phyloP scores from a whole-genome alignment of 2,329 filamentous ascomycete genomes.

The Botrytis galanthina region DNA sequence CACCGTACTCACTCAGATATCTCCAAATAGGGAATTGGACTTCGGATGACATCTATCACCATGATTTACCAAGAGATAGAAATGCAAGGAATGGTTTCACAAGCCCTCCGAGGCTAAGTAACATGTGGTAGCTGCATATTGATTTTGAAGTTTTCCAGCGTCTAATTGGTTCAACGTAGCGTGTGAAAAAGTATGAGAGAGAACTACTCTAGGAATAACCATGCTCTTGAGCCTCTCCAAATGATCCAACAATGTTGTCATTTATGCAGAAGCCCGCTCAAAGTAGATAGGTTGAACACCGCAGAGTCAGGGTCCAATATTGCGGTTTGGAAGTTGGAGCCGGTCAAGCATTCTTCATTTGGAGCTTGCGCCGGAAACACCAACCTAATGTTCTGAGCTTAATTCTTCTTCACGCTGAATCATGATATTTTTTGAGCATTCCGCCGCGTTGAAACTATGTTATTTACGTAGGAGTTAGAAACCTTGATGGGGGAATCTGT shows the following conservation, averaged over 20 bases:
- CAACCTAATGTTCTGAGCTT: neutral
- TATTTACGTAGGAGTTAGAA: neutral
- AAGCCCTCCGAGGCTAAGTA: conserved; percentile 1
- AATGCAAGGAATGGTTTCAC: conserved; percentile 4
- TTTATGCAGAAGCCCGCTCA: conserved; percentile 1
- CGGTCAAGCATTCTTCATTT: neutral
- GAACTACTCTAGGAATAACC: conserved; percentile 4
- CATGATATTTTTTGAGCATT: neutral
- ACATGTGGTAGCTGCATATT: neutral
- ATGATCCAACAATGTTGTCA: neutral
- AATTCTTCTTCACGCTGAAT: conserved; percentile 2
- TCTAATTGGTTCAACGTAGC: neutral
- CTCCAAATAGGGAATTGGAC: neutral
- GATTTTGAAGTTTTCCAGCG: neutral
- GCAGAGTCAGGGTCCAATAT: conserved; percentile 10
- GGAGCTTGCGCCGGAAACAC: neutral
- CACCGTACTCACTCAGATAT: neutral
- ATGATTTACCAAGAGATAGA: neutral
- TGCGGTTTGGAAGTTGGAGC: conserved; percentile 1
- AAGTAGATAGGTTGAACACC: neutral
- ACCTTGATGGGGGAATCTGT: neutral
- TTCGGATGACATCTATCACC: conserved; percentile 11
- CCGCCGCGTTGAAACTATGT: neutral
- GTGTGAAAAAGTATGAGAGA: neutral
- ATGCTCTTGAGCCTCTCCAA: neutral